These are phyloP conservation scores for Areca catechu DNA, from an alignment of 176 grass and related monocot species.

Conservation along the genomic window DNA sequence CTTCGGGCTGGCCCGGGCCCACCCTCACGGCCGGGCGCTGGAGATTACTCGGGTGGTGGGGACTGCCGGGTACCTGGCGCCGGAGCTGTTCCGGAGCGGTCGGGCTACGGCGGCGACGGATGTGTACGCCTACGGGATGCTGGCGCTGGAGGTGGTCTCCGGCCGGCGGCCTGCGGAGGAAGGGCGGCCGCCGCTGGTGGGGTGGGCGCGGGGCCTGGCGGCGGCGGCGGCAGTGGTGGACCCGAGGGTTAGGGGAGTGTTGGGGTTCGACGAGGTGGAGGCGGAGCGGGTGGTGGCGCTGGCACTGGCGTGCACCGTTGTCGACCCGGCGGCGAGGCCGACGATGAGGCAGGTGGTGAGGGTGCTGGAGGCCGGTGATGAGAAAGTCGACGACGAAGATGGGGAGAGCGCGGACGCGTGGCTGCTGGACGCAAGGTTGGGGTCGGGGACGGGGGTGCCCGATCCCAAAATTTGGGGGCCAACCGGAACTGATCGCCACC, in stretches of 20 bases:
- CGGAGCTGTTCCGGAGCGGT: constrained; percentile 9
- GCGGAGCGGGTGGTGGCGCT: neutral
- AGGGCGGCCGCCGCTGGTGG: constrained; percentile 15
- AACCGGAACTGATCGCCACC: neutral
- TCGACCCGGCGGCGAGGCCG: neutral
- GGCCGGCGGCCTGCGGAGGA: constrained; percentile 2
- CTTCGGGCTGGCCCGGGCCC: constrained; percentile 8
- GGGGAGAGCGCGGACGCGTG: neutral
- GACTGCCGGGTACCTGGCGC: constrained; percentile 11
- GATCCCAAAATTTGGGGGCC: neutral
- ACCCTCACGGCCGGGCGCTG: neutral
- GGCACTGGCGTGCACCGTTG: constrained; percentile 6
- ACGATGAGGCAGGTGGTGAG: constrained; percentile 11
- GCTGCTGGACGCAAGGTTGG: constrained; percentile 4
- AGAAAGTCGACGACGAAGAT: neutral
- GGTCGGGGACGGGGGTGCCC: neutral
- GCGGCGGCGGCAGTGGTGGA: neutral
- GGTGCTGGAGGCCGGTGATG: neutral
- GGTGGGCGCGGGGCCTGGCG: constrained; percentile 1
- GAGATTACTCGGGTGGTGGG: constrained; percentile 12
- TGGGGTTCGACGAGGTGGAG: neutral
- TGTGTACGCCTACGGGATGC: constrained; percentile 12
- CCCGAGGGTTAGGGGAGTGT: neutral
- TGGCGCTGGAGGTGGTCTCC: constrained; percentile 13
- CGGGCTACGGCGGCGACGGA: constrained; percentile 4